phyloP scores from a whole-genome alignment of 2,329 filamentous ascomycete species.

The Paraconiothyrium brasiliense region DNA sequence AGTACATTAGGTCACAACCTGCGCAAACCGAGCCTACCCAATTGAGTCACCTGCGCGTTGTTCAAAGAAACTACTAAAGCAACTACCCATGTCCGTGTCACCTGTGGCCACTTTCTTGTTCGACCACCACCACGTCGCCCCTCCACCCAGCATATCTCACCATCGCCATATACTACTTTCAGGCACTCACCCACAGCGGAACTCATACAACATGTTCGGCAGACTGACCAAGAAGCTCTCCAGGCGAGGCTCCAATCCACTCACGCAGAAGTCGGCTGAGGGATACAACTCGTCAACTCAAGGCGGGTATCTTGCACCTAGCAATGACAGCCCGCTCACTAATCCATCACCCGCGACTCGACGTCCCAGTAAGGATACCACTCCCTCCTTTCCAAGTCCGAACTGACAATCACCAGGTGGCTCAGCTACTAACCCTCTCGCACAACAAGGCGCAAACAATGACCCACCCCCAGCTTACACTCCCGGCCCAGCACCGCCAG shows the following conservation, averaged over 20 bases:
- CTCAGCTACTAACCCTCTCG: constrained; percentile 39
- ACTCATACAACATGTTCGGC: constrained; percentile 27
- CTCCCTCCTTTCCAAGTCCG: constrained; percentile 8
- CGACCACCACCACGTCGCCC: constrained; percentile 3
- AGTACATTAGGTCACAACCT: constrained; percentile 2
- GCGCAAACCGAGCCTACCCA: neutral
- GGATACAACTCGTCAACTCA: constrained; percentile 20
- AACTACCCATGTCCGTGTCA: constrained; percentile 26
- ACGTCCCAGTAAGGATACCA: constrained; percentile 46
- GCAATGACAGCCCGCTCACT: constrained; percentile 29
- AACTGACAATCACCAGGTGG: constrained; percentile 30
- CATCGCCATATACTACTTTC: constrained; percentile 10
- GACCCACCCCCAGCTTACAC: constrained; percentile 57
- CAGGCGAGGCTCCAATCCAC: constrained; percentile 27
- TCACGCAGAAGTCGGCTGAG: constrained; percentile 13
- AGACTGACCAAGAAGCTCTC: constrained; percentile 39
- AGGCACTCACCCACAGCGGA: constrained; percentile 10
- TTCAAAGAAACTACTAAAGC: constrained; percentile 5
- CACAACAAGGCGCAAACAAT: constrained; percentile 25
- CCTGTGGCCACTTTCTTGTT: constrained; percentile 11
- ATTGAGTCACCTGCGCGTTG: neutral
- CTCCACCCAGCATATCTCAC: constrained; percentile 5
- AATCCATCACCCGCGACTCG: constrained; percentile 46
- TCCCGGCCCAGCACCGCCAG: constrained; percentile 18
- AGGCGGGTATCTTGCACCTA: constrained; percentile 29